Conservation (phyloP, 192 early-diverging fungal genomes). For the Coemansia furcata region DNA sequence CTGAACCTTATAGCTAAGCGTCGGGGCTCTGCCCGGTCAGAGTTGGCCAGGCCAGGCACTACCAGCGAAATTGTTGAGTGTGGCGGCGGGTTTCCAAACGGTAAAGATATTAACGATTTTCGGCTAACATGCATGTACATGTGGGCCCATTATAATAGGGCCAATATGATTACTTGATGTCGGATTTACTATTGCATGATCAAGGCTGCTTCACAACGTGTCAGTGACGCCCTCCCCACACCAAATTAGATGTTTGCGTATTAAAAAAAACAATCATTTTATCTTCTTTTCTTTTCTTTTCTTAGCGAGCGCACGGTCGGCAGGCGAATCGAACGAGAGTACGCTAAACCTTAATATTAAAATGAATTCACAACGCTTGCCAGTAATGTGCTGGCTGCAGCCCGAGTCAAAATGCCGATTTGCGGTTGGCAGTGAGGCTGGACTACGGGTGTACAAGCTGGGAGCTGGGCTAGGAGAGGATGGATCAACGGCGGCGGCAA, state of each 20-base stretch:
- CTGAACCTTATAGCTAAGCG: neutral
- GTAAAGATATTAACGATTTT: neutral
- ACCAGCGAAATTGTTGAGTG: neutral
- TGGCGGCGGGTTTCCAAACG: neutral
- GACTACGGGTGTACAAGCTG: slow-evolving; percentile 36
- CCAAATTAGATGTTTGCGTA: no score
- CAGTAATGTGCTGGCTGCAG: slow-evolving; percentile 47
- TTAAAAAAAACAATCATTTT: neutral
- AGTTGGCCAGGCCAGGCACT: neutral
- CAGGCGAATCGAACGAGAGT: neutral
- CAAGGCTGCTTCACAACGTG: neutral
- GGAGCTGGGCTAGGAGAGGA: neutral
- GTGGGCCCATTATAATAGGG: neutral
- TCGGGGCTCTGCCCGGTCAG: neutral
- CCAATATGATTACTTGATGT: no score
- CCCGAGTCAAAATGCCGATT: slow-evolving; percentile 29
- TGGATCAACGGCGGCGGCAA: neutral
- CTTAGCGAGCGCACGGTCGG: neutral
- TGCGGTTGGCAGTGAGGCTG: slow-evolving; percentile 25
- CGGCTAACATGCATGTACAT: neutral
- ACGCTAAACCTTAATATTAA: neutral
- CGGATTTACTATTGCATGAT: neutral
- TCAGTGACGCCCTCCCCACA: no score
- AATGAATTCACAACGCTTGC: neutral
- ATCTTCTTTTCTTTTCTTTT: neutral